Base-by-base conservation (phyloP, 2,329 filamentous ascomycete genomes). In the Gyromitra esculenta region DNA sequence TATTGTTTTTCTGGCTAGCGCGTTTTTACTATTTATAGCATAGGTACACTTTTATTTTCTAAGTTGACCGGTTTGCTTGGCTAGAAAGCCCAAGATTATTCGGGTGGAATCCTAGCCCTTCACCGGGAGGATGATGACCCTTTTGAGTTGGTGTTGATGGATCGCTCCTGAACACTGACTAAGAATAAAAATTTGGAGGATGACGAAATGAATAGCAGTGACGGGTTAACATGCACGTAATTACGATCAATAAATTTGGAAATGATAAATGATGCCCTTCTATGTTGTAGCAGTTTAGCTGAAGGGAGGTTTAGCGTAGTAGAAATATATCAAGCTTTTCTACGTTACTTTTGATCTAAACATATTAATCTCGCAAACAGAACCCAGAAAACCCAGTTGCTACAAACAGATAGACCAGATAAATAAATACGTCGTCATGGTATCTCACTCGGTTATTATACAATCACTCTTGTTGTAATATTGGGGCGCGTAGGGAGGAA, bases 11-110 rank as follows among this genome's bases (percentile, higher is more conserved):
- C 57, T 31, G n/a, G 21, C 60, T 41, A 54, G 52, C 54, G 54
- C 13, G 25, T 57, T 15, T 57, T 15, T 57, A 66, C 67, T 21
- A 41, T 68, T 52, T 54, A 69, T 18, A 54, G 25, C 15, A 59
- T 69, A 18, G 50, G 50, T 54, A 54, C 25, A 54, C 50, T 13
- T 13, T 11, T 62, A 68, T 9, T 60, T 52, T 50, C 50, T 21
- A 6, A 25, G 21, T 21, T 54, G 50, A 21, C 5, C 31, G 59
- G 41, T 50, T 50, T 31, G 31, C 41, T 13, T 35, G 43, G 8
- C 21, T 31, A 31, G 0, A 31, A 31, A 31, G 25, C 25, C 25
- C 25, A 31, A 31, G 37, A 15, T 15, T 43, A 11, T 8, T 60
- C 2, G 37, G n/a, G 6, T 54, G 18, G 18, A 25, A 5, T 4